Conservation (phyloP, 352 stramenopile genomes). For the Globisporangium splendens region DNA sequence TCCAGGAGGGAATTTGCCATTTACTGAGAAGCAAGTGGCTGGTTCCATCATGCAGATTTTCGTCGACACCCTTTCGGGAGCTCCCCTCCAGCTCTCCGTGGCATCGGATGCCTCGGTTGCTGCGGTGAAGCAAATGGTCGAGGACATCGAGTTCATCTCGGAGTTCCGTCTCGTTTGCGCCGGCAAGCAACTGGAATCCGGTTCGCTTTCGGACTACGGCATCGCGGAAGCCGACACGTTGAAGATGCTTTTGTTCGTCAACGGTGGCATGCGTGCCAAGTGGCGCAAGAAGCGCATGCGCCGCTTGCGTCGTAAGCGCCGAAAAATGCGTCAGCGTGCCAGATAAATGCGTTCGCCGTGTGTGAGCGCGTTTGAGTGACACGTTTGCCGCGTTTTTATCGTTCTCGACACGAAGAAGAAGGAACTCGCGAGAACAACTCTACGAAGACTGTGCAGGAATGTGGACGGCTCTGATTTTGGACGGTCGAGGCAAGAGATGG, state of each 20-base stretch:
- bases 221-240: conserved; percentile 91
- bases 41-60: conserved; percentile 93
- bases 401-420: not conserved
- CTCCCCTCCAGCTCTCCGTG: conserved; percentile 76
- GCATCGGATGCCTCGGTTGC: conserved; percentile 88
- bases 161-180: conserved; percentile 90
- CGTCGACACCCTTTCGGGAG: conserved; percentile 86
- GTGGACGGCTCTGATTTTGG: not conserved
- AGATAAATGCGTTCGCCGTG: conserved; percentile 84
- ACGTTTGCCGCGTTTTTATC: not conserved
- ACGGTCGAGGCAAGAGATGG: not conserved
- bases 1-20: conserved; percentile 73
- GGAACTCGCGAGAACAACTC: not conserved
- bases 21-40: conserved; percentile 17
- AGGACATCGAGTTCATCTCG: conserved; percentile 94
- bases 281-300: conserved; percentile 99
- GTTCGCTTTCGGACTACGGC: conserved; percentile 90
- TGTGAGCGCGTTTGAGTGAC: not conserved
- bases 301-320: conserved; percentile 95
- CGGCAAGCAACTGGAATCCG: conserved; percentile 70
- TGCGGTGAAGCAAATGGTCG: conserved; percentile 91
- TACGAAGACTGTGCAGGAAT: not conserved
- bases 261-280: conserved; percentile 95
- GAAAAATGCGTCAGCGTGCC: conserved; percentile 99
- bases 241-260: conserved; percentile 89